These are phyloP conservation scores for Monilinia laxa DNA, from an alignment of 2,329 filamentous ascomycete genomes.

Conservation along the genomic window DNA sequence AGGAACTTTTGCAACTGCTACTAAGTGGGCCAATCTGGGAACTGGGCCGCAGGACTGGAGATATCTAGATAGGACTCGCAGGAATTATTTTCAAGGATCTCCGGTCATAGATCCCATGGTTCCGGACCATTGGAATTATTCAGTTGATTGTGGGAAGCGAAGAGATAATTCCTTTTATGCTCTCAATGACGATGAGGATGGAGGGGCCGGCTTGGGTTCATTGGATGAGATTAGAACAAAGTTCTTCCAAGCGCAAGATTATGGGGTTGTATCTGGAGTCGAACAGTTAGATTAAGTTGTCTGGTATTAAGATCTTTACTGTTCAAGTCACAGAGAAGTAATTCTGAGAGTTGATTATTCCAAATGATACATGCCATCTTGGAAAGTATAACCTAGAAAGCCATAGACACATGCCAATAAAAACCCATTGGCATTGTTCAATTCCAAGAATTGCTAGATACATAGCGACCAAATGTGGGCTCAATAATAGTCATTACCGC, in stretches of 20 bases:
- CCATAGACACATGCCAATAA: not conserved
- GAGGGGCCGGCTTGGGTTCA: not conserved
- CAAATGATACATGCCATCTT: not conserved
- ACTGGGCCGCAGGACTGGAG: not conserved
- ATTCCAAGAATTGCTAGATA: no score
- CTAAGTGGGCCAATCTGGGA: not conserved
- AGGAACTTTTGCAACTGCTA: not conserved
- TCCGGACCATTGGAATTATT: no score
- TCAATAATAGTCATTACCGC: no score
- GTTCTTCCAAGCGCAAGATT: not conserved
- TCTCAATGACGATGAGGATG: not conserved
- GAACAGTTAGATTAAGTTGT: not conserved
- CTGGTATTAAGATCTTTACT: not conserved
- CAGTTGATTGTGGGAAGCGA: not conserved
- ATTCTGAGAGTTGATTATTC: not conserved
- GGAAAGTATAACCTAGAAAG: not conserved
- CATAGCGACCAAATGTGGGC: no score
- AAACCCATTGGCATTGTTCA: not conserved
- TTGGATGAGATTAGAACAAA: not conserved
- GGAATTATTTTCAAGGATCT: not conserved
- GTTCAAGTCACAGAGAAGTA: not conserved
- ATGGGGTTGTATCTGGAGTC: not conserved
- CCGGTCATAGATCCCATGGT: not conserved
- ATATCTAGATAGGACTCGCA: no score
- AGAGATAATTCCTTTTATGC: not conserved